Evolutionary conservation across 768 basidiomycete genomes (phyloP), one percentile per base, ranked within the genome.

Genomic region (Trichaptum fuscoviolaceum): DNA sequence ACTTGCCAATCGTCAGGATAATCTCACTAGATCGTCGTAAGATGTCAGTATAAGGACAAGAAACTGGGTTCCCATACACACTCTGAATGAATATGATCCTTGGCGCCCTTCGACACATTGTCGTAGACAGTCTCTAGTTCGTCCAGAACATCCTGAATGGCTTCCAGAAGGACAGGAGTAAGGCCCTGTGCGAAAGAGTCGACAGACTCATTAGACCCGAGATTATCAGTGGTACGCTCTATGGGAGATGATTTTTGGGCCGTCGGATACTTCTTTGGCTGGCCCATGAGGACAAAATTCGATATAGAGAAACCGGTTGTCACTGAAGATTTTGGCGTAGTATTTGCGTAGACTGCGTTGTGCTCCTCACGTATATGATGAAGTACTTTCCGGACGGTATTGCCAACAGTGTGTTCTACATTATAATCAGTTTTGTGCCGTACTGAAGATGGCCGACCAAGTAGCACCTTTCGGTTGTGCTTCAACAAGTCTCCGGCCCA

Each of bases 11-110:
- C 1, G 93, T 96, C 65, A 96, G 76, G 69, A 99, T 93, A 70
- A 98, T 95, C 77, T 99, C 96, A 70, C 96, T 96, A 72, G 2
- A 63, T 12, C 23, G 59, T 5, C 57, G 58, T 63, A 27, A 52
- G 62, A 17, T 18, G 60, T 71, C 61, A 67, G 63, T 34, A 52
- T 6, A 52, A 52, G 15, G 42, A 15, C 42, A 17, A 24, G 1
- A 65, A 23, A 61, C 63, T 25, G 20, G 35, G n/a, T 27, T 25
- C 17, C 25, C 15, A 57, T 0, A 79, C 93, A 75, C 74, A 98
- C 96, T 97, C 95, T n/a, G 95, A 94, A 76, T 99, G 96, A 67
- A 99, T 92, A 74, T 99, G 96, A 75, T 97, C 95, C 77, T 87
- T 91, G 1, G 96, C 94, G 71, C 92, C 93, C 80, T 93, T 96